A percentile compares a stretch with the other conserved stretches of the same genome.
These are phyloP conservation scores for Pterocarpus santalinus DNA, from an alignment of 306 rosid species.

Conservation along the genomic window DNA sequence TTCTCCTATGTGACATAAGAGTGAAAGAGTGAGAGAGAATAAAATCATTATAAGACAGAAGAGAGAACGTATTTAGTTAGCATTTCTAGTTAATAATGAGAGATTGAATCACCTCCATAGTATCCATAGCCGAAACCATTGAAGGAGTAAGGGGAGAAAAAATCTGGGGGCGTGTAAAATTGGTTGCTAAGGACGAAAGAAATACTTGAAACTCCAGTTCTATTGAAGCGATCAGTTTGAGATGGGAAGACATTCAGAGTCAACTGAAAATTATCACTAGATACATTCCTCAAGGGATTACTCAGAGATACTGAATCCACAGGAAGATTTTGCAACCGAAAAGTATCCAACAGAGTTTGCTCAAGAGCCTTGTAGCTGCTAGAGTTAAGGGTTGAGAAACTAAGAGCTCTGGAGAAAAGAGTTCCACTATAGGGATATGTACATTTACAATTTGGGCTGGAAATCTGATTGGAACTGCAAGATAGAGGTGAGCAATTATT, in stretches of 20 bases:
- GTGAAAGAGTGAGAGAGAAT: slow-evolving; percentile 25
- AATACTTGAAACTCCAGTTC: slow-evolving; percentile 52
- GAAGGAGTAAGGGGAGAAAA: slow-evolving; percentile 66
- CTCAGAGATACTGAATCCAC: slow-evolving; percentile 73
- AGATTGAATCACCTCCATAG: slow-evolving; percentile 54
- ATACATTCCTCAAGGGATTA: slow-evolving; percentile 40
- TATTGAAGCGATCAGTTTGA: slow-evolving; percentile 60
- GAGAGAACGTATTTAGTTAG: slow-evolving; percentile 31
- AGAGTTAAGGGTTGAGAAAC: slow-evolving; percentile 55
- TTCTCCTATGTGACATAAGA: slow-evolving; percentile 31
- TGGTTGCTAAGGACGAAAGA: slow-evolving; percentile 71
- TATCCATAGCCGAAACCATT: slow-evolving; percentile 28
- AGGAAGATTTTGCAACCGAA: slow-evolving; percentile 29
- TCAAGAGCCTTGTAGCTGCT: slow-evolving; percentile 54
- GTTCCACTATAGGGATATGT: slow-evolving; percentile 69
- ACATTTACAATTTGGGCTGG: slow-evolving; percentile 79
- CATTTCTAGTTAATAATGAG: slow-evolving; percentile 22
- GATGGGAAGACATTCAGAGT: slow-evolving; percentile 66
- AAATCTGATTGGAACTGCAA: slow-evolving; percentile 54
- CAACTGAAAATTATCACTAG: slow-evolving; percentile 53
- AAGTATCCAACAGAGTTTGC: slow-evolving; percentile 30
- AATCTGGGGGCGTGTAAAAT: slow-evolving; percentile 54
- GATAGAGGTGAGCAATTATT: slow-evolving; percentile 49
- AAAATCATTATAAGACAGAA: slow-evolving; percentile 29
- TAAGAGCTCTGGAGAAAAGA: slow-evolving; percentile 63